Conservation (phyloP, 306 rosid species). For the Alnus rubra region DNA sequence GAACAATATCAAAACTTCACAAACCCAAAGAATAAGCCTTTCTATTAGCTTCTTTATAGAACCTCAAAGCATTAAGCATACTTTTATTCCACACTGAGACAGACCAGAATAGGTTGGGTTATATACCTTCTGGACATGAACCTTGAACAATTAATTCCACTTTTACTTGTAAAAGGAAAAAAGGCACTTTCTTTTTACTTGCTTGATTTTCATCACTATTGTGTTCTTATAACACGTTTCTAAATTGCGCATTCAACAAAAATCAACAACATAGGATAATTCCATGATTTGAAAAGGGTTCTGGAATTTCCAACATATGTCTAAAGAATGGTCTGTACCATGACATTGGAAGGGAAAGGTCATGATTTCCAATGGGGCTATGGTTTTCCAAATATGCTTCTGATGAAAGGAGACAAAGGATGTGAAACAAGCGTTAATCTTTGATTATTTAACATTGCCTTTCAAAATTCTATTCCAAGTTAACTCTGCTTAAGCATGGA, state of each 20-base stretch:
- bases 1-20: no score
- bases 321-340: not conserved
- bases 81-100: not conserved
- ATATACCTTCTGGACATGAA: not conserved
- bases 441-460: no score
- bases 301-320: not conserved
- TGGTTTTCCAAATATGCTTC: not conserved
- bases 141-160: not conserved
- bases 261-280: not conserved
- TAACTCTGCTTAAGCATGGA: not conserved
- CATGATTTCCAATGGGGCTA: not conserved
- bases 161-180: not conserved
- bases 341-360: not conserved
- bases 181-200: not conserved
- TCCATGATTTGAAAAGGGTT: constrained; percentile 1
- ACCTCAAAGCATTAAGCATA: not conserved
- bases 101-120: not conserved
- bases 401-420: no score
- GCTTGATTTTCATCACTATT: not conserved
- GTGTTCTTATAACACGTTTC: not conserved
- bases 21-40: not conserved
- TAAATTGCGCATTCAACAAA: not conserved
- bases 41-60: not conserved
- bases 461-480: not conserved
- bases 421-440: no score